These are phyloP conservation scores for Paecilomyces fulvus DNA, from an alignment of 2,329 filamentous ascomycete species.

Conservation along the genomic window DNA sequence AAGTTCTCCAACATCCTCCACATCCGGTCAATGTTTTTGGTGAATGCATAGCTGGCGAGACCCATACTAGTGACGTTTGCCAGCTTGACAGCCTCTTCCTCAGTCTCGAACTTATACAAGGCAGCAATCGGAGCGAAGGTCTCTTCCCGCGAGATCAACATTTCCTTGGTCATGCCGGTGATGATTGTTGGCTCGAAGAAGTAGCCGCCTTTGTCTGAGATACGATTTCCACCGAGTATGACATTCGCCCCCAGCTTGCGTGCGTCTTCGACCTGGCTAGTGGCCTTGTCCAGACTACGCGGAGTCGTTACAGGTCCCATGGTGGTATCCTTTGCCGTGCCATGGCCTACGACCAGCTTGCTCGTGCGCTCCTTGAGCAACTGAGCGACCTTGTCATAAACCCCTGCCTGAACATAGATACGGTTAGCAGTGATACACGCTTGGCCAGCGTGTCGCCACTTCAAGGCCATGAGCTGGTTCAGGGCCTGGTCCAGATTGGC, in stretches of 20 bases:
- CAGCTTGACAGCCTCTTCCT: conserved; percentile 52
- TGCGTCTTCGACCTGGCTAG: conserved; percentile 56
- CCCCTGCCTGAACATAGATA: conserved; percentile 35
- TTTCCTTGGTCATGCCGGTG: conserved; percentile 49
- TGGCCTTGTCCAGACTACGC: conserved; percentile 47
- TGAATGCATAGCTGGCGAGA: conserved; percentile 59
- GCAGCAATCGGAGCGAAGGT: conserved; percentile 58
- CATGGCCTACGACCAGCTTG: conserved; percentile 52
- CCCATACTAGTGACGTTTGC: conserved; percentile 60
- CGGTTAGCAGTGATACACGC: conserved; percentile 40
- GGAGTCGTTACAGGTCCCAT: conserved; percentile 55
- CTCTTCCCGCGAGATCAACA: conserved; percentile 53
- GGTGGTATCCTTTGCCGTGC: conserved; percentile 45
- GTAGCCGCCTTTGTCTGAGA: conserved; percentile 49
- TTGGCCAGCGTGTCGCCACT: conserved; percentile 36
- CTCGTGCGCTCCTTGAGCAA: conserved; percentile 46
- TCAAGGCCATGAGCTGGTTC: conserved; percentile 31
- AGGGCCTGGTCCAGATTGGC: conserved; percentile 47
- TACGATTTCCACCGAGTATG: conserved; percentile 49
- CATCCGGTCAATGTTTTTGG: conserved; percentile 57
- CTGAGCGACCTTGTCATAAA: conserved; percentile 46
- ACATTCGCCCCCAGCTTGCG: conserved; percentile 53
- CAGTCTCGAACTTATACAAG: conserved; percentile 56
- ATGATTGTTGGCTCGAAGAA: conserved; percentile 65
- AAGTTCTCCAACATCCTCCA: conserved; percentile 60